Evolutionary conservation across 1,284 basidiomycete species (phyloP), one percentile per base, ranked within the genome.

Genomic region (Ceratobasidium sp.): DNA sequence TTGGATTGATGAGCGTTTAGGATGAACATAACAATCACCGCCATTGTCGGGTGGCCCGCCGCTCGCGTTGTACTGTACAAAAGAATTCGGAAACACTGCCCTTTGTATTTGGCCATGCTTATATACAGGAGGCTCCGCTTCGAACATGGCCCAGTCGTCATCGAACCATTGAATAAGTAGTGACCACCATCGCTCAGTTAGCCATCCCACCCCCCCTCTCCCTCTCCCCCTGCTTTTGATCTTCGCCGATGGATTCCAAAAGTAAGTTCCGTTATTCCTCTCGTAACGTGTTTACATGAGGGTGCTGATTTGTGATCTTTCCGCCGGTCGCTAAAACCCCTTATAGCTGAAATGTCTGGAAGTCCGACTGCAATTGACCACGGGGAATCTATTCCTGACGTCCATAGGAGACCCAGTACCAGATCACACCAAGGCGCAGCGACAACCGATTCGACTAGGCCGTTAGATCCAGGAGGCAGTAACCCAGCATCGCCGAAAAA

Each of bases 341-440:
- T 36, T 54, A 31, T 11, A 65, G 64, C 44, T 29, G 64, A 54
- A 54, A 50, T 53, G 19, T 54, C 64, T 5, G 24, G 31, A 29
- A 66, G 50, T 29, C 64, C 64, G 2, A 66, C 31, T 24, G 50
- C 31, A 4, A 29, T 57, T 41, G 59, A 24, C 41, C 66, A 69
- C 51, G 5, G 29, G 15, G 27, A 67, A 8, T 67, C 65, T 14
- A 1, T 45, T 27, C 64, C 64, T 6, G 47, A 9, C 31, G 22
- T 51, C 17, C 64, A 50, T 27, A 48, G 62, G 48, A 17, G 45
- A 19, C 7, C 45, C 24, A 64, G 62, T 44, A 53, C 50, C 11
- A 48, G 47, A 5, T 66, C 50, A 17, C 24, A 33, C 3, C 4
- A 27, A 7, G 19, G 27, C 17, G n/a, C 47, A 14, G 19, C 29